Base-by-base conservation (phyloP, 1,139 yeast genomes). In the Geotrichum macrosporum region DNA sequence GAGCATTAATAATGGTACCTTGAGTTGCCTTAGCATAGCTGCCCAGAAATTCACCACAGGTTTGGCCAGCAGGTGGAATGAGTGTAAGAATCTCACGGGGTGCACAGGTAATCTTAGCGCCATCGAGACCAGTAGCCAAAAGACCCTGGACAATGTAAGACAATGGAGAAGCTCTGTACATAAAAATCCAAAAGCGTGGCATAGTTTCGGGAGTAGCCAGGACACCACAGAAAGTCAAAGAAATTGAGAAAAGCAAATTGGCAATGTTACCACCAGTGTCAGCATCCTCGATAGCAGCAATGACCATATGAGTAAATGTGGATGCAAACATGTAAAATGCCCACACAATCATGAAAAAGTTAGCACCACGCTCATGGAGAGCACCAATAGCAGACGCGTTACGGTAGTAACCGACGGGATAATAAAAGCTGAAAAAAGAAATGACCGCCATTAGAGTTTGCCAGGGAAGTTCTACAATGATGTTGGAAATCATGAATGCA, bases 101-200 rank as follows among this genome's bases (percentile, higher is more conserved):
- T 4, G 66, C 57, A 63, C 92, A 83, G 18, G 56, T 56, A 12
- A 82, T 80, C 12, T 66, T 61, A 49, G 80, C 72, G 19, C 72
- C 71, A 54, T 81, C 84, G 35, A 80, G 62, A 46, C 78, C 58
- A 5, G 68, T 52, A 18, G 75, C 67, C 40, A 79, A 69, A 56
- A 80, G 63, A 39, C 76, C 78, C 50, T 77, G 80, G 43, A 81
- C 74, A 54, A 78, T 72, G 58, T 81, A 82, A 1, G 85, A 79
- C 64, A 74, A 76, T 13, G 88, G 88, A 5, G 84, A 77, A 1
- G 74, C 73, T 59, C 78, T 76, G 66, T 79, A 76, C 84, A 82
- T 79, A 68, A 82, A 84, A 49, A 55, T 69, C 69, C 68, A 81
- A 66, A 82, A 80, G 1, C 79, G 78, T 10, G 84, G 84, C 75